Conservation (phyloP, 2,329 filamentous ascomycete species). For the Thelonectria rubi region DNA sequence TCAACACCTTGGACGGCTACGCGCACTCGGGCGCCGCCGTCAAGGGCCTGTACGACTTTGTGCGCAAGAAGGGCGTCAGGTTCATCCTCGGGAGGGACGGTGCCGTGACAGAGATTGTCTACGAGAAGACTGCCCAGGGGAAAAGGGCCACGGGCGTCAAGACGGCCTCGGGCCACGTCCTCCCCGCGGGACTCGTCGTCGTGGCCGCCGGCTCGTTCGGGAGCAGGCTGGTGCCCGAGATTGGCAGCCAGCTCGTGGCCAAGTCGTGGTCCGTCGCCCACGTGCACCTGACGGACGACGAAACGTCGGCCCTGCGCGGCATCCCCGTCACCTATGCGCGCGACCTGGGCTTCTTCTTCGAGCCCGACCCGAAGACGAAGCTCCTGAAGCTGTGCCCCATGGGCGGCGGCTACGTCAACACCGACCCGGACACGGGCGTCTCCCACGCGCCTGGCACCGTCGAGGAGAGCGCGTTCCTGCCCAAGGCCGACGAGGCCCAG, state of each 20-base stretch:
- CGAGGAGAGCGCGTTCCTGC: constrained; percentile 58
- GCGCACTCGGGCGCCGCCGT: constrained; percentile 64
- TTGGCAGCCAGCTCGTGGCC: constrained; percentile 61
- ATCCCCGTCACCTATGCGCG: constrained; percentile 69
- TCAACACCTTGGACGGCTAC: constrained; percentile 66
- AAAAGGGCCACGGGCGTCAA: constrained; percentile 29
- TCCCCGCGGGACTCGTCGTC: constrained; percentile 53
- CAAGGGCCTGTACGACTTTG: constrained; percentile 54
- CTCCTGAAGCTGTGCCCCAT: constrained; percentile 69
- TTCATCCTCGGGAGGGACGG: constrained; percentile 42
- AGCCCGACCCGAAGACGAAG: constrained; percentile 66
- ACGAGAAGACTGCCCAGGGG: constrained; percentile 25
- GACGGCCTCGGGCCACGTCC: constrained; percentile 26
- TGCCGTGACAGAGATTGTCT: constrained; percentile 38
- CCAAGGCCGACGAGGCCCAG: constrained; percentile 60
- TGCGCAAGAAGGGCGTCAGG: constrained; percentile 41
- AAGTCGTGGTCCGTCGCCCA: constrained; percentile 69
- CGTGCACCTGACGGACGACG: constrained; percentile 63
- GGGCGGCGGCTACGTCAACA: constrained; percentile 65
- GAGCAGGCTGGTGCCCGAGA: constrained; percentile 56
- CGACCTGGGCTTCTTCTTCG: constrained; percentile 72
- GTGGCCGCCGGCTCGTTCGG: constrained; percentile 62
- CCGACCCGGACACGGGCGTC: constrained; percentile 40
- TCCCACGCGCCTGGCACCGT: constrained; percentile 49
- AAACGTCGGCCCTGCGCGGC: constrained; percentile 61